phyloP scores from a whole-genome alignment of 441 rosid species.

The Gossypium schwendimanii region DNA sequence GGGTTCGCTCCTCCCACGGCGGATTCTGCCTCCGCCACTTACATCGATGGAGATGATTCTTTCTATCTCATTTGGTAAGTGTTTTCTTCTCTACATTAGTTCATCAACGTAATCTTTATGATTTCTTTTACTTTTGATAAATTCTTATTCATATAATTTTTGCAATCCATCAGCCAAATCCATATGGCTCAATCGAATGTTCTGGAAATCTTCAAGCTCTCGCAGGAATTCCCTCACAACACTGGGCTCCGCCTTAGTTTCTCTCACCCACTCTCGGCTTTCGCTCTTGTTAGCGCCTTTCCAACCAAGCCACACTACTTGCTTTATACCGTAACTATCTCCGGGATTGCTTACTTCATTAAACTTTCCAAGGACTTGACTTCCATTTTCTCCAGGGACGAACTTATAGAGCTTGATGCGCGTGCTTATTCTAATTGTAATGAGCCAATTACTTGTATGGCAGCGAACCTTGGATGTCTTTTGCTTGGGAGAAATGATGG shows the following conservation, averaged over 20 bases:
- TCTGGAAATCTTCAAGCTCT: constrained; percentile 69
- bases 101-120: neutral
- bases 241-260: constrained; percentile 61
- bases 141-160: neutral
- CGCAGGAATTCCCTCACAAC: constrained; percentile 41
- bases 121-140: neutral
- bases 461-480: constrained; percentile 56
- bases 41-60: constrained; percentile 36
- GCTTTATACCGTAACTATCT: constrained; percentile 55
- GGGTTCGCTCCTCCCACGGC: constrained; percentile 28
- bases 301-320: constrained; percentile 26
- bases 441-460: constrained; percentile 38
- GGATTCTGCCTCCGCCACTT: constrained; percentile 51
- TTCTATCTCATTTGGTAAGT: constrained; percentile 44
- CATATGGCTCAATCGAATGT: constrained; percentile 36
- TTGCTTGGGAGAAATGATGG: constrained; percentile 70
- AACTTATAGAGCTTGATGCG: constrained; percentile 43
- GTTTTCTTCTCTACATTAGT: neutral
- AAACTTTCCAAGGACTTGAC: constrained; percentile 39
- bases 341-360: constrained; percentile 63
- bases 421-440: constrained; percentile 26
- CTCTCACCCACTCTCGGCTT: constrained; percentile 57
- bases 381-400: constrained; percentile 40
- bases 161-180: constrained; percentile 41
- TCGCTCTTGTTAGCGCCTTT: constrained; percentile 46